These are phyloP conservation scores for Backusella circina DNA, from an alignment of 192 early-diverging fungal species.

Conservation along the genomic window DNA sequence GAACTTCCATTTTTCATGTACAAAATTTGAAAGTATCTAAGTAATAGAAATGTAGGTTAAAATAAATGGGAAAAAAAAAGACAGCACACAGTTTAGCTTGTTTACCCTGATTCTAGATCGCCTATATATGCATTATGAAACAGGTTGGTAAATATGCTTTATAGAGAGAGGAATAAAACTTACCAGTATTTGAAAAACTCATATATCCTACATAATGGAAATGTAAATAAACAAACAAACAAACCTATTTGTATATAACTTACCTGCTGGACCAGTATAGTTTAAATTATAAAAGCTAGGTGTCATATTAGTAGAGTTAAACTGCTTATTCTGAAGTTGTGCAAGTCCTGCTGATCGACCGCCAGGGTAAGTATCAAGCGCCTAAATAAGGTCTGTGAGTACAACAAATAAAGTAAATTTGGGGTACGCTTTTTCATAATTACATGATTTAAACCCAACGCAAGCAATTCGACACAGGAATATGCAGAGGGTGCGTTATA, in stretches of 20 bases:
- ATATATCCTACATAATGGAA: constrained; percentile 19
- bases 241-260: background rate
- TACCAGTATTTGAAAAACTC: constrained; percentile 28
- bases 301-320: constrained; percentile 31
- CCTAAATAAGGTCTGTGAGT: background rate
- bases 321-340: background rate
- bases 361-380: constrained; percentile 19
- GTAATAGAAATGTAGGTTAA: background rate
- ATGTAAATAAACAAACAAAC: background rate
- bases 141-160: background rate
- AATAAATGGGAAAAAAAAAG: background rate
- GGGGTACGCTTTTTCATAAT: background rate
- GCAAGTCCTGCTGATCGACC: constrained; percentile 13
- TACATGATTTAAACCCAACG: constrained; percentile 22
- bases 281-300: constrained; percentile 38
- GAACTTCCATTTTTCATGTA: constrained; percentile 34
- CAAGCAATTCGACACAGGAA: constrained; percentile 23
- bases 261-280: constrained; percentile 43
- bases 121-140: background rate
- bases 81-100: background rate
- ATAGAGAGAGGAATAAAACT: background rate
- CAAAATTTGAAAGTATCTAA: constrained; percentile 39
- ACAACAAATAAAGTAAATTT: background rate
- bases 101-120: background rate
- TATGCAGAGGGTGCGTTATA: constrained; percentile 29